These are phyloP conservation scores for Fusarium graminum DNA, from an alignment of 2,329 filamentous ascomycete genomes.

Conservation along the genomic window DNA sequence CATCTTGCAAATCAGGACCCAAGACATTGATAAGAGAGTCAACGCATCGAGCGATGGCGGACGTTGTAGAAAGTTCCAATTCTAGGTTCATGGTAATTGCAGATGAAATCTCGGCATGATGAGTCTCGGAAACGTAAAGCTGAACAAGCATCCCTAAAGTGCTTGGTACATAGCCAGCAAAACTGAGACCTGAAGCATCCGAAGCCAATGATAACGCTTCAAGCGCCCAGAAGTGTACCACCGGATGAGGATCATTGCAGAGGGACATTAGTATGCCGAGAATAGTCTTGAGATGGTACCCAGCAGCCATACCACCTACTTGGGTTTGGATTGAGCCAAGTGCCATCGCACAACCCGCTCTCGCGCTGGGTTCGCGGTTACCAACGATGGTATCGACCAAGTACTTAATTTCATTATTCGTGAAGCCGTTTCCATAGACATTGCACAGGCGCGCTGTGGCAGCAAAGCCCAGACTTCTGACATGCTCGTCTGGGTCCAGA, in stretches of 20 bases:
- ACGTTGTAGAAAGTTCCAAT: constrained; percentile 83
- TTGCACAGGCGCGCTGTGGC: constrained; percentile 88
- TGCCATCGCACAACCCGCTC: constrained; percentile 94
- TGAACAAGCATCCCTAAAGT: constrained; percentile 95
- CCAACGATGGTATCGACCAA: constrained; percentile 94
- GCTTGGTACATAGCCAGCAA: constrained; percentile 89
- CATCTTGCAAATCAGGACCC: constrained; percentile 93
- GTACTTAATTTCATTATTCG: constrained; percentile 88
- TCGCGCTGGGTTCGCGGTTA: constrained; percentile 91
- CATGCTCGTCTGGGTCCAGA: constrained; percentile 84
- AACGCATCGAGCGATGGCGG: constrained; percentile 87
- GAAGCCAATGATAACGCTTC: constrained; percentile 88
- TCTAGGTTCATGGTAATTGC: constrained; percentile 91
- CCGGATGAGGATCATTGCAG: constrained; percentile 93
- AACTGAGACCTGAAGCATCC: constrained; percentile 92
- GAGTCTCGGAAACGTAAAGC: constrained; percentile 90
- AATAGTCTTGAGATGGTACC: constrained; percentile 96
- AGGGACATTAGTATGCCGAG: constrained; percentile 98
- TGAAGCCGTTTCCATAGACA: constrained; percentile 86
- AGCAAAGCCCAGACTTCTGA: constrained; percentile 87
- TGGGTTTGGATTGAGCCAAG: constrained; percentile 94
- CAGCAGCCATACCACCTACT: constrained; percentile 96
- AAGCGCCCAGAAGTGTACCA: constrained; percentile 96
- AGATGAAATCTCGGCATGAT: constrained; percentile 85
- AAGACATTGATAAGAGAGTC: constrained; percentile 98